These are phyloP conservation scores for Fusarium albosuccineum DNA, from an alignment of 2,329 filamentous ascomycete genomes.

Conservation along the genomic window DNA sequence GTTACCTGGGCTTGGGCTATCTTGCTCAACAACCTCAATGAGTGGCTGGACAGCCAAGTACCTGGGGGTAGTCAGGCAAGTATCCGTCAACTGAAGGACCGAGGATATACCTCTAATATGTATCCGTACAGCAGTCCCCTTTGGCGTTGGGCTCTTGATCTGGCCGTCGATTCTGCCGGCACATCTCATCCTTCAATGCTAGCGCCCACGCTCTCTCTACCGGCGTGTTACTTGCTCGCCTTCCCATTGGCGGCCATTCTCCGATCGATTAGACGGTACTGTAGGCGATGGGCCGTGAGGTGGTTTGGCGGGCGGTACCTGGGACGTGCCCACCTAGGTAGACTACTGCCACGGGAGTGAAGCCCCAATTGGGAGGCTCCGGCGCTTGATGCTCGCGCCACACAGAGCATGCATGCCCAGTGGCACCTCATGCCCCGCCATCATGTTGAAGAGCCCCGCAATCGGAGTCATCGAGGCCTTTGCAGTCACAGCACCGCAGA, in stretches of 20 bases:
- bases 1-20: neutral
- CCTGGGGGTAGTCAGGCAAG: no score
- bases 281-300: constrained; percentile 21
- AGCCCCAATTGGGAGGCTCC: constrained; percentile 30
- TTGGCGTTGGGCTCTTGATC: no score
- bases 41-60: no score
- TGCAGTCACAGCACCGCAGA: constrained; percentile 29
- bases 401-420: constrained; percentile 15
- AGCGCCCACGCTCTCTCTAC: neutral
- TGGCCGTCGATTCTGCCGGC: no score
- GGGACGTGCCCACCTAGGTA: neutral
- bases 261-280: neutral
- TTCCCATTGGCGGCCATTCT: constrained; percentile 38
- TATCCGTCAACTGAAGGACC: no score
- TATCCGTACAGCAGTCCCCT: no score
- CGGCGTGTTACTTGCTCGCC: constrained; percentile 37
- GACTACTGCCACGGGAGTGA: constrained; percentile 5
- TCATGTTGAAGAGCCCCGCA: constrained; percentile 44
- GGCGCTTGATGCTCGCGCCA: constrained; percentile 24
- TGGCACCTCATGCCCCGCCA: constrained; percentile 36
- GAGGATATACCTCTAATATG: no score
- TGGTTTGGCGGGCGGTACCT: constrained; percentile 32
- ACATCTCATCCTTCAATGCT: neutral
- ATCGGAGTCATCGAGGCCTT: constrained; percentile 41
- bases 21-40: no score